Base-by-base conservation (phyloP, 441 rosid species). In the Adansonia gregorii region DNA sequence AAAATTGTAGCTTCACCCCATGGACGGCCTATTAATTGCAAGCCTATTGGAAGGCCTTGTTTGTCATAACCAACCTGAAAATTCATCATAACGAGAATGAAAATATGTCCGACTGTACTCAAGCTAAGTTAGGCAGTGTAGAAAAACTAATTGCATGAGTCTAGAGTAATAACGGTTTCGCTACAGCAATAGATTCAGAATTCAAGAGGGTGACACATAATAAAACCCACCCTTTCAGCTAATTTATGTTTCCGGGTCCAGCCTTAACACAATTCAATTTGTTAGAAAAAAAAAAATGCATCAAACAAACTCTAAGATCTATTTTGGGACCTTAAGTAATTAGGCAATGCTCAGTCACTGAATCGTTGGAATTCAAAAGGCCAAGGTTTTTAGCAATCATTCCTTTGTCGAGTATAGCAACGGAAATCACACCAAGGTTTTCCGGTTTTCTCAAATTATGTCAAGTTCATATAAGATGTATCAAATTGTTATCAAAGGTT, bases 1-100 rank as follows among this genome's bases (percentile, higher is more conserved):
- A 94, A 80, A 68, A 92, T 65, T 49, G 96, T 86, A 74, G 96
- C 97, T 83, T 94, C 98, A 4, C 87, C 92, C 97, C 97, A 92
- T 54, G 97, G 97, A 12, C 88, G 88, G 49, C 97, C 93, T 39
- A 92, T 90, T 65, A 91, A 85, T 73, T 94, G 97, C 80, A 94
- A 76, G 66, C 98, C 98, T 46, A 94, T 89, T 1, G 97, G 97
- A 76, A 92, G 94, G 74, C 97, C 97, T 82, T 89, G 87, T 79
- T 91, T 92, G 83, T 92, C 97, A 83, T 92, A 91, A 41, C 98
- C 97, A 64, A 94, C 85, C 97, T 94, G 87, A 68, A 14, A 76
- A 35, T 35, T 55, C 68, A 46, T 66, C 58, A 81, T 4, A 54
- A 70, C 35, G 3, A 8, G 24, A 70, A 70, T 8, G 71, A 67